Base-by-base conservation (phyloP, 768 basidiomycete species). In the Russula earlei region DNA sequence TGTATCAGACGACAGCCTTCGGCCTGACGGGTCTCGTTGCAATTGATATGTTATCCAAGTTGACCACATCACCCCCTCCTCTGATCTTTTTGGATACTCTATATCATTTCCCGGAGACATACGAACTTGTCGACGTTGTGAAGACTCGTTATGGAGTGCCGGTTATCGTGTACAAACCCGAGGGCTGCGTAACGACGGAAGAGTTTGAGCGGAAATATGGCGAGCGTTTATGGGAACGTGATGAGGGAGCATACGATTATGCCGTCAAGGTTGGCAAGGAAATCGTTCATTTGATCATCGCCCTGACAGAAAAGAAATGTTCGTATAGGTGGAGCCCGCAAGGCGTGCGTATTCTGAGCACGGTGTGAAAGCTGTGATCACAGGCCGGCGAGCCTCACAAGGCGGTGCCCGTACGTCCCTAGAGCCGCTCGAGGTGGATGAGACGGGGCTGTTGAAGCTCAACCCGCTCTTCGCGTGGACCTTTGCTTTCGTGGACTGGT, bases 11-110 rank as follows among this genome's bases (percentile, higher is more conserved):
- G 6, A 98, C 95, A 5, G 95, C 96, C 0, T 95, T 99, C 66
- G 96, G 96, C 7, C 77, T 97, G 56, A 97, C 94, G 0, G 95
- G 96, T 10, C 83, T 94, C 51, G 92, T 91, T 53, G 85, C 92
- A 19, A 83, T 90, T 58, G 92, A 96, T 68, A 96, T 99, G 91
- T 81, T 98, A 52, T 85, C 89, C 33, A 88, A 89, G 68, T 74
- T 93, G 59, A 84, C 85, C 2, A 57, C 73, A 25, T 67, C 71
- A 17, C 78, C 80, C 0, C 89, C 89, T 1, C 91, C 93, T 1
- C 78, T 97, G 19, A 92, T 98, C 73, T 98, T 99, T 74, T 72
- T 97, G 67, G 94, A 99, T 73, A 98, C 96, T 0, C 76, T 98
- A 14, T 92, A 97, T 67, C 96, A 98, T 73, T 99, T 99, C 71